phyloP scores from a whole-genome alignment of 345 rosid genomes.

The Stellera chamaejasme region DNA sequence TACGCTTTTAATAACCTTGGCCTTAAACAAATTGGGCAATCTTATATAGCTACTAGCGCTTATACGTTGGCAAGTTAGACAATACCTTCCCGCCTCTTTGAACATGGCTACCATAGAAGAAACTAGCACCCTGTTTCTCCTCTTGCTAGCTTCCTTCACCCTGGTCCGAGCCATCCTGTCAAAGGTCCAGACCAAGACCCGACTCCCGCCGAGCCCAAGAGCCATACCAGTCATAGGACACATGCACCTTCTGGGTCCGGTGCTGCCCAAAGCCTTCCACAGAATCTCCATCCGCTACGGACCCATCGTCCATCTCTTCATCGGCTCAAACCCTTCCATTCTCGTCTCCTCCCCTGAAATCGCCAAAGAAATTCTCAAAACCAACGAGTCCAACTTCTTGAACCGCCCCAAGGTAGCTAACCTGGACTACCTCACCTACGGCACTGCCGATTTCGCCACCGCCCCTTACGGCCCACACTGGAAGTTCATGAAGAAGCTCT shows the following conservation, averaged over 20 bases:
- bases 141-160: slow-evolving; percentile 18
- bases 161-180: slow-evolving; percentile 15
- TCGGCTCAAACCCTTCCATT: slow-evolving; percentile 62
- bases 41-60: too few species aligned
- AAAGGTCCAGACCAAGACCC: slow-evolving; percentile 3
- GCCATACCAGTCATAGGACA: slow-evolving; percentile 65
- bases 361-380: slow-evolving; percentile 55
- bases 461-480: slow-evolving; percentile 58
- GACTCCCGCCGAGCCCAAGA: slow-evolving; percentile 55
- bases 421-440: slow-evolving; percentile 70
- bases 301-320: slow-evolving; percentile 52
- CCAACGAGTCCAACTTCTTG: slow-evolving; percentile 45
- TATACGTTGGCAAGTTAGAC: too few species aligned
- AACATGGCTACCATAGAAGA: slow-evolving; percentile 21
- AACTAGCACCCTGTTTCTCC: slow-evolving; percentile 13
- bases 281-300: slow-evolving; percentile 50
- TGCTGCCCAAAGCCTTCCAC: slow-evolving; percentile 59
- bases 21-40: too few species aligned
- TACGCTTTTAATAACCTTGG: too few species aligned
- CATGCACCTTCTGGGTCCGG: slow-evolving; percentile 52
- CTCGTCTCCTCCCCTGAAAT: slow-evolving; percentile 46
- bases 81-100: too few species aligned
- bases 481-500: slow-evolving; percentile 75
- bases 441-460: slow-evolving; percentile 61
- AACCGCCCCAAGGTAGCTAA: slow-evolving; percentile 42